Evolutionary conservation across 2,329 filamentous ascomycete species (phyloP), one percentile per base, ranked within the genome.

Genomic region (Cladophialophora exuberans): DNA sequence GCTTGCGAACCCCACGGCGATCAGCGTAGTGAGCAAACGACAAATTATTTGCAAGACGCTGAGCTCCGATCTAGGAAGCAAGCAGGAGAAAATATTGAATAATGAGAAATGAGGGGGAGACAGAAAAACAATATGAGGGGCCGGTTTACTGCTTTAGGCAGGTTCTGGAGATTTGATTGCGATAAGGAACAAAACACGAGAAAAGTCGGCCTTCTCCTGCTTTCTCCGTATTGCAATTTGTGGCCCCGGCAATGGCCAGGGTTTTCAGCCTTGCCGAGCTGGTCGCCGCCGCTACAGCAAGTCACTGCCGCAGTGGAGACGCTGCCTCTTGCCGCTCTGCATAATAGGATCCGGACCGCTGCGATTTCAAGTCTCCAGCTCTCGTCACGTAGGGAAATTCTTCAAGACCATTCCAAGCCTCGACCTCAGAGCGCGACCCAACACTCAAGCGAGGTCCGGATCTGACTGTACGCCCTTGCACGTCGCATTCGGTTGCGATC

Each of bases 61-160:
- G 45, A 50, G 52, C 38, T 55, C 45, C 52, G 52, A 43, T 36
- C n/a, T n/a, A n/a, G n/a, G n/a, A n/a, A n/a, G n/a, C n/a, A 18
- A 41, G 26, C 9, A 36, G 11, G 18, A 10, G 13, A 11, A 33
- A 35, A 17, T 2, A n/a, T n/a, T 10, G 33, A 41, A 18, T 22
- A 36, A 15, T 23, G 31, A 23, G 15, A 54, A 31, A 22, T 26
- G 51, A 41, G 17, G 42, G 15, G n/a, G 30, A 36, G 31, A 6
- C 15, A 3, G 3, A 45, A 11, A 20, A 26, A 45, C 28, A 9
- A 38, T 36, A 36, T 44, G 49, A 52, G 49, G 49, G 49, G 49
- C 49, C n/a, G n/a, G n/a, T n/a, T n/a, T n/a, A n/a, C n/a, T n/a
- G n/a, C n/a, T n/a, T n/a, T n/a, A n/a, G n/a, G n/a, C n/a, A n/a